These are phyloP conservation scores for Trichophaea hybrida DNA, from an alignment of 2,329 filamentous ascomycete species.

Conservation along the genomic window DNA sequence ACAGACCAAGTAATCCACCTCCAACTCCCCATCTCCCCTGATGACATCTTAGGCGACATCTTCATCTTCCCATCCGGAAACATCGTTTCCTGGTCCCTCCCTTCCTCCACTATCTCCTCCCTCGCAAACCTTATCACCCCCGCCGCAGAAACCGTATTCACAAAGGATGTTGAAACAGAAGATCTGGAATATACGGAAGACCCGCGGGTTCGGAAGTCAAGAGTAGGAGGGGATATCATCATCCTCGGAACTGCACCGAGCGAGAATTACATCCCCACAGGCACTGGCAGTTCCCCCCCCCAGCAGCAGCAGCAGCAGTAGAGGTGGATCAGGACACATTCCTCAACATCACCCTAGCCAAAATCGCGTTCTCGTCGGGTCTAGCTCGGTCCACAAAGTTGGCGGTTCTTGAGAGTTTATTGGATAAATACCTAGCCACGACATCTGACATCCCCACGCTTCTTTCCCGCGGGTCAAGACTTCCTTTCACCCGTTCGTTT, in stretches of 20 bases:
- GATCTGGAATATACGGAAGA: constrained; percentile 80
- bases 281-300: background rate
- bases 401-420: constrained; percentile 70
- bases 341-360: constrained; percentile 57
- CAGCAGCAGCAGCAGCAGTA: no score
- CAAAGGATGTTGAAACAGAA: constrained; percentile 57
- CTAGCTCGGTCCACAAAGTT: constrained; percentile 87
- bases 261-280: background rate
- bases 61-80: constrained; percentile 94
- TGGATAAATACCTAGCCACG: constrained; percentile 73
- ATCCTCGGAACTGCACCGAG: constrained; percentile 55
- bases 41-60: constrained; percentile 67
- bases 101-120: constrained; percentile 54
- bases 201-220: constrained; percentile 53
- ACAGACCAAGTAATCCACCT: constrained; percentile 53
- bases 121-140: constrained; percentile 59
- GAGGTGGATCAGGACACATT: background rate
- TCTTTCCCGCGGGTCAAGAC: constrained; percentile 39
- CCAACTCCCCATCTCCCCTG: constrained; percentile 40
- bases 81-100: constrained; percentile 80
- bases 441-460: constrained; percentile 69
- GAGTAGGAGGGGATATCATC: constrained; percentile 75
- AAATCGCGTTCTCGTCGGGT: constrained; percentile 92
- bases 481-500: constrained; percentile 43
- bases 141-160: constrained; percentile 40